A percentile compares a stretch with the other conserved stretches of the same genome.
Evolutionary conservation across 768 basidiomycete species (phyloP).

Genomic region (Podaxis carcinomalis): DNA sequence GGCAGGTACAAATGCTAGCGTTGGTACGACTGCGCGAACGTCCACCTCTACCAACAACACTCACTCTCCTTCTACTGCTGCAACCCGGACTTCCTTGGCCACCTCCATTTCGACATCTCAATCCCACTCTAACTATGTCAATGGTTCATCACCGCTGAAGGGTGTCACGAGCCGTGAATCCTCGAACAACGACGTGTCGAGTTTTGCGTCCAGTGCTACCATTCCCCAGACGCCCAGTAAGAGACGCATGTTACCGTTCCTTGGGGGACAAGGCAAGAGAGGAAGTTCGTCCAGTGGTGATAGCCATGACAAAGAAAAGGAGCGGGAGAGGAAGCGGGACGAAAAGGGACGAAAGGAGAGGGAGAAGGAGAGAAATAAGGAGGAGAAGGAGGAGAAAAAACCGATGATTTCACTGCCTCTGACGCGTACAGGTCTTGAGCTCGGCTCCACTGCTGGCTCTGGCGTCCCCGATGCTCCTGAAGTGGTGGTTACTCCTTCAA

Average conservation of each 20-base stretch:
- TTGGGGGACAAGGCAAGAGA: not conserved
- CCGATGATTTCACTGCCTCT: slow-evolving; percentile 8
- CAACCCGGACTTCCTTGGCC: slow-evolving; percentile 12
- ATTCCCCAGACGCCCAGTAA: slow-evolving; percentile 3
- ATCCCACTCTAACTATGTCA: not conserved
- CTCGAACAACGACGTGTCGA: not conserved
- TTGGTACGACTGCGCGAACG: not conserved
- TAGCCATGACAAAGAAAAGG: not conserved
- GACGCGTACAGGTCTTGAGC: not conserved
- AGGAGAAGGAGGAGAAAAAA: slow-evolving; percentile 1
- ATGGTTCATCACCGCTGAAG: not conserved
- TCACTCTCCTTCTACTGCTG: slow-evolving; percentile 17
- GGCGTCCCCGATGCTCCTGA: not conserved
- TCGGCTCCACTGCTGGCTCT: not conserved
- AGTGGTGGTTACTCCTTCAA: not conserved
- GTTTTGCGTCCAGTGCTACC: not conserved
- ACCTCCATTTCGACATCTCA: slow-evolving; percentile 15
- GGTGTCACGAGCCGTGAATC: not conserved
- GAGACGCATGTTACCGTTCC: slow-evolving; percentile 8
- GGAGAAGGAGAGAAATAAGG: slow-evolving; percentile 3
- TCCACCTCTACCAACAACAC: slow-evolving; percentile 9
- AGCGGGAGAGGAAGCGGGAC: slow-evolving; percentile 2
- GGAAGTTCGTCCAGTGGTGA: slow-evolving; percentile 5
- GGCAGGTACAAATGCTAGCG: not conserved
- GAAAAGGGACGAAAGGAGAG: not conserved